A percentile compares a stretch with the other conserved stretches of the same genome.
phyloP scores from a whole-genome alignment of 768 basidiomycete genomes.

The Boletus rubescentipes region DNA sequence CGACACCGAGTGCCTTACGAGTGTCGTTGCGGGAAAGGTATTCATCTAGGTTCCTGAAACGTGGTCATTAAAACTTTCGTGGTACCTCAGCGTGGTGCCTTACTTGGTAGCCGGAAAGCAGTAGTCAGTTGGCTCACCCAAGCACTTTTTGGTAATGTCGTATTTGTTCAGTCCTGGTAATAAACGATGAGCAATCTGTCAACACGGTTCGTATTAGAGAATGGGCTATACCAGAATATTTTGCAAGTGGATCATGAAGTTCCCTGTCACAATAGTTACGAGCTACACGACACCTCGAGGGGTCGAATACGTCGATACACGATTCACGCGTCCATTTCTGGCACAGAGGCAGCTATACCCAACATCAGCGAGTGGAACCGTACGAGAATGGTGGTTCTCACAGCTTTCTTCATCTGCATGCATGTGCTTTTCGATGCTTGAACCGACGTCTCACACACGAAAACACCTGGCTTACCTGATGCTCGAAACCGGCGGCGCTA shows the following conservation, averaged over 20 bases:
- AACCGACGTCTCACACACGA: not conserved
- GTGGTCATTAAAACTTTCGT: not conserved
- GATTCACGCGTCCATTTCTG: slow-evolving; percentile 49
- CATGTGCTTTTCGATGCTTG: slow-evolving; percentile 24
- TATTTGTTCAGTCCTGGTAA: slow-evolving; percentile 53
- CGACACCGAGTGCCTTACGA: slow-evolving; percentile 58
- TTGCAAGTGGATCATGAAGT: slow-evolving; percentile 24
- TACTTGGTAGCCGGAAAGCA: slow-evolving; percentile 61
- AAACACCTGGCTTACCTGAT: slow-evolving; percentile 5
- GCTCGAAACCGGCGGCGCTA: slow-evolving; percentile 32
- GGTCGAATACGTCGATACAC: slow-evolving; percentile 67
- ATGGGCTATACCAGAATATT: slow-evolving; percentile 15
- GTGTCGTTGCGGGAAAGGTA: slow-evolving; percentile 61
- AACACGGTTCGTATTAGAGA: not conserved
- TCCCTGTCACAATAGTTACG: slow-evolving; percentile 58
- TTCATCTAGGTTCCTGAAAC: slow-evolving; percentile 46
- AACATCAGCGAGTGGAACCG: not conserved
- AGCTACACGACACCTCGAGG: slow-evolving; percentile 64
- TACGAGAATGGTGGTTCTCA: slow-evolving; percentile 13
- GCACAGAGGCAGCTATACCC: slow-evolving; percentile 63
- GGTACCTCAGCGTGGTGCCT: not conserved
- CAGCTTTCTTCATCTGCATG: slow-evolving; percentile 39
- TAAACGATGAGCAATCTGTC: not conserved
- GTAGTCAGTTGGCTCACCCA: slow-evolving; percentile 46
- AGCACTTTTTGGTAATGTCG: slow-evolving; percentile 61